Percentiles rank a stretch among this genome's conserved stretches.
These are phyloP conservation scores for Rhizomucor pusillus DNA, from an alignment of 371 early-diverging fungal genomes.

Conservation along the genomic window DNA sequence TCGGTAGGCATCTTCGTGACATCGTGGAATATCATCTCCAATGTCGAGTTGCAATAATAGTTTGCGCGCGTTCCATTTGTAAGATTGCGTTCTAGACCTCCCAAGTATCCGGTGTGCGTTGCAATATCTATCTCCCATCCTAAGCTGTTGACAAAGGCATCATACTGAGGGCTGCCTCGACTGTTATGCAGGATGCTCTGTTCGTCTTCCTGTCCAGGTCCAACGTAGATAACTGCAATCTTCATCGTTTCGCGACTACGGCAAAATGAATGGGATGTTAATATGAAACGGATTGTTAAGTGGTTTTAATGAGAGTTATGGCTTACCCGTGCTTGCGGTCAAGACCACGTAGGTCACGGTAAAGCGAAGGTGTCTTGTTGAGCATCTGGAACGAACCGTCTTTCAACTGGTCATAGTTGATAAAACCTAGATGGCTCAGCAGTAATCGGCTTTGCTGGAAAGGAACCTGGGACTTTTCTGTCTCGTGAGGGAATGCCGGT, in stretches of 20 bases:
- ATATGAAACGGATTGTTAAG: too few species aligned
- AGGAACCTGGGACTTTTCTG: conserved; percentile 52
- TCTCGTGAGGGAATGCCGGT: conserved; percentile 49
- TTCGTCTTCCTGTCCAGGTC: conserved; percentile 86
- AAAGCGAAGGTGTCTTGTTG: conserved; percentile 62
- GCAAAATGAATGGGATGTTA: too few species aligned
- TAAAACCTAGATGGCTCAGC: conserved; percentile 72
- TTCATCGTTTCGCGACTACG: conserved; percentile 86
- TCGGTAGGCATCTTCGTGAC: conserved; percentile 89
- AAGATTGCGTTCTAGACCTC: conserved; percentile 80
- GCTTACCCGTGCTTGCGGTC: conserved; percentile 76
- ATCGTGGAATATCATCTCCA: conserved; percentile 94
- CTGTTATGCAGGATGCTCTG: conserved; percentile 77
- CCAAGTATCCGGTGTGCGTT: conserved; percentile 83
- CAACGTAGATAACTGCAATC: conserved; percentile 90
- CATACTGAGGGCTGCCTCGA: conserved; percentile 65
- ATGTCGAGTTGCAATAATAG: conserved; percentile 79
- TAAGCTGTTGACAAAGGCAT: conserved; percentile 79
- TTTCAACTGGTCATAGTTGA: conserved; percentile 72
- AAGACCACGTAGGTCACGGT: conserved; percentile 72
- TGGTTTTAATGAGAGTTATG: too few species aligned
- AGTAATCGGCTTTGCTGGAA: conserved; percentile 68
- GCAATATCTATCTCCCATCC: conserved; percentile 86
- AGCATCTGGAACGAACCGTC: conserved; percentile 69
- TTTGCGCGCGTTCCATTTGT: conserved; percentile 77